Base-by-base conservation (phyloP, 2,329 filamentous ascomycete species). In the Cordyceps cicadae region DNA sequence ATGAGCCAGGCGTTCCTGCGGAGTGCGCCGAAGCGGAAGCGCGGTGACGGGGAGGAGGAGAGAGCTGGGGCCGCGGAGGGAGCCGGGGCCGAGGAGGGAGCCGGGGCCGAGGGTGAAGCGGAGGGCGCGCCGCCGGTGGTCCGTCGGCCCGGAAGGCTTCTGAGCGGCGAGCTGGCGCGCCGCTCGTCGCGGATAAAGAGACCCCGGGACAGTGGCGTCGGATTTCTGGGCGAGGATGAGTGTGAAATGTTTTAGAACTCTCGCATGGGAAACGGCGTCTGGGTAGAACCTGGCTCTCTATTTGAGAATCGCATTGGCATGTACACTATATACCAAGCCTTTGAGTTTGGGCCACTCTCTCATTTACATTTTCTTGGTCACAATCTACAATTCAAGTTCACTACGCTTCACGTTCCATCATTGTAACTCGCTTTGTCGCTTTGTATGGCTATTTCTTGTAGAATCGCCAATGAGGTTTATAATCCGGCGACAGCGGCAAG, bases 161-260 rank as follows among this genome's bases (percentile, higher is more conserved):
- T 72, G 8, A 60, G 68, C 3, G 69, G 68, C 0, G 70, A 67
- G 1, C n/a, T 71, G 52, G 68, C 66, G 2, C 70, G 70, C 52
- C 69, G 69, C 24, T 67, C 37, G 1, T 45, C 67, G 29, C 73
- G 68, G 29, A 74, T 63, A 65, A 81, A 77, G 71, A 74, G 74
- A 62, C 74, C 76, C 61, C 76, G 79, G 64, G 82, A 85, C 67
- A 83, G 80, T 59, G 83, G 82, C 0, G 66, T 85, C 54, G 81
- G 81, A 0, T 72, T 85, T 26, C 64, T 84, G 68, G 80, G 82
- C 32, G 81, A 84, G 66, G 81, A 83, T 41, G 78, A 59, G 17
- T 53, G 57, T 52, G 57, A 59, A 26, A 59, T 59, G 57, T 59
- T 59, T 53, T 59, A 26, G 53, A 26, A 11, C 12, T 15, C 15